phyloP scores from a whole-genome alignment of 768 basidiomycete genomes.

The Pluteus cervinus region DNA sequence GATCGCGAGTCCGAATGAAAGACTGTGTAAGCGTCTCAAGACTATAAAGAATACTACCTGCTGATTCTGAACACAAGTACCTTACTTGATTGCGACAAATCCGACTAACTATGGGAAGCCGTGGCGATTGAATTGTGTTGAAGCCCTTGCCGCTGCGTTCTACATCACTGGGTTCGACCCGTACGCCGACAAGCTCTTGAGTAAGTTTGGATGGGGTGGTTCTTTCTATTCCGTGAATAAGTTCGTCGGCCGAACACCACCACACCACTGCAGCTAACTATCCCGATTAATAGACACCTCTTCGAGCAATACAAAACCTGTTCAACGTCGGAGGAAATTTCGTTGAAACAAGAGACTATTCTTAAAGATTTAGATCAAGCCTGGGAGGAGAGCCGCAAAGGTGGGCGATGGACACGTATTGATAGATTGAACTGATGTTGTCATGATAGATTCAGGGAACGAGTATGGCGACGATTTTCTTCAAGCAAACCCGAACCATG shows the following conservation, averaged over 20 bases:
- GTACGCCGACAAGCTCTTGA: conserved; percentile 74
- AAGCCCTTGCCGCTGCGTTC: conserved; percentile 91
- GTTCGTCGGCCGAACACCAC: conserved; percentile 26
- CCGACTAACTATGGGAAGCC: conserved; percentile 98
- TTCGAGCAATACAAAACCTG: conserved; percentile 78
- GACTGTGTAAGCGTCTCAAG: conserved; percentile 72
- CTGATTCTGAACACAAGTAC: too few species aligned
- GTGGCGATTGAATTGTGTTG: conserved; percentile 92
- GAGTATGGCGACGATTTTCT: conserved; percentile 43
- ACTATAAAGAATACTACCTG: too few species aligned
- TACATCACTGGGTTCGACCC: conserved; percentile 85
- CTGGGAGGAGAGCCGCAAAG: conserved; percentile 51
- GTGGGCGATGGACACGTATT: conserved; percentile 1
- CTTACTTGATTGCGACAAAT: conserved; percentile 92
- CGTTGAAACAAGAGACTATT: conserved; percentile 56
- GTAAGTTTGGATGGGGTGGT: conserved; percentile 86
- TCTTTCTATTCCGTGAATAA: conserved; percentile 84
- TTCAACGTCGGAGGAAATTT: conserved; percentile 50
- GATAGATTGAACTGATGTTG: conserved; percentile 1
- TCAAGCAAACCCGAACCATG: conserved; percentile 65
- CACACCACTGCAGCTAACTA: neutral
- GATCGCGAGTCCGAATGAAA: conserved; percentile 89
- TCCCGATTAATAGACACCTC: conserved; percentile 36
- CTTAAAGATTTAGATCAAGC: conserved; percentile 62
- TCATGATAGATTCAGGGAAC: conserved; percentile 11